Conservation (phyloP, 2,329 filamentous ascomycete species). For the Ilyonectria destructans region DNA sequence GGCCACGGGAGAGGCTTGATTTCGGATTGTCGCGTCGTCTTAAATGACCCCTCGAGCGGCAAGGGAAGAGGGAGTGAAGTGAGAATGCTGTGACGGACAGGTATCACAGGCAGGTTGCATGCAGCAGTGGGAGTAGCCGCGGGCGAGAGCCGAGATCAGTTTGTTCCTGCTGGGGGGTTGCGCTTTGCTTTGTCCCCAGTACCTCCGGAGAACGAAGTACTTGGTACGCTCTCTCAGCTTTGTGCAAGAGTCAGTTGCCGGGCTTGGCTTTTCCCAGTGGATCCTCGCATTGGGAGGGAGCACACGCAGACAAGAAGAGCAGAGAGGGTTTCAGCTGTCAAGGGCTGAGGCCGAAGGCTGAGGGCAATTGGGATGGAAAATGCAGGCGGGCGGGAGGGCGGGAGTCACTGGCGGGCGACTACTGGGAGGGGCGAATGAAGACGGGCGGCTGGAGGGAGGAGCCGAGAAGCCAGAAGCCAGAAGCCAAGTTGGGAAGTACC, state of each 20-base stretch:
- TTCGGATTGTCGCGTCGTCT: constrained; percentile 1
- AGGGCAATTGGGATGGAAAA: constrained; percentile 21
- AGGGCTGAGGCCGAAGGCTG: constrained; percentile 4
- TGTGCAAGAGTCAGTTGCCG: not conserved
- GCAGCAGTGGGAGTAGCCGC: not conserved
- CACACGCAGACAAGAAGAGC: constrained; percentile 2
- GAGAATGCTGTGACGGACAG: not conserved
- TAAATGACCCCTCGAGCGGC: not conserved
- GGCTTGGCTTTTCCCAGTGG: not conserved
- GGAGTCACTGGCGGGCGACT: not conserved
- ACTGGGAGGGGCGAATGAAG: constrained; percentile 25
- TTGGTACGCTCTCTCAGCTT: not conserved
- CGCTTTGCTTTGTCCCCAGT: not conserved
- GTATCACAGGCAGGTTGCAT: constrained; percentile 9
- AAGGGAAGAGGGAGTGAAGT: not conserved
- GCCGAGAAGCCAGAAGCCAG: not conserved
- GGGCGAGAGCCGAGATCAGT: not conserved
- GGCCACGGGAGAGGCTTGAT: constrained; percentile 5
- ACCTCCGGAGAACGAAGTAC: too few relatives aligned
- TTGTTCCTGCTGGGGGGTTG: not conserved
- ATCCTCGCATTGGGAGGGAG: not conserved
- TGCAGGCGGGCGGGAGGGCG: constrained; percentile 15
- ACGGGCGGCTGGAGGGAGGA: constrained; percentile 26
- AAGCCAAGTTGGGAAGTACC: not conserved
- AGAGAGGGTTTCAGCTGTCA: constrained; percentile 23